Evolutionary conservation across 257 asterid genomes (phyloP).

Genomic region (Sherardia arvensis): DNA sequence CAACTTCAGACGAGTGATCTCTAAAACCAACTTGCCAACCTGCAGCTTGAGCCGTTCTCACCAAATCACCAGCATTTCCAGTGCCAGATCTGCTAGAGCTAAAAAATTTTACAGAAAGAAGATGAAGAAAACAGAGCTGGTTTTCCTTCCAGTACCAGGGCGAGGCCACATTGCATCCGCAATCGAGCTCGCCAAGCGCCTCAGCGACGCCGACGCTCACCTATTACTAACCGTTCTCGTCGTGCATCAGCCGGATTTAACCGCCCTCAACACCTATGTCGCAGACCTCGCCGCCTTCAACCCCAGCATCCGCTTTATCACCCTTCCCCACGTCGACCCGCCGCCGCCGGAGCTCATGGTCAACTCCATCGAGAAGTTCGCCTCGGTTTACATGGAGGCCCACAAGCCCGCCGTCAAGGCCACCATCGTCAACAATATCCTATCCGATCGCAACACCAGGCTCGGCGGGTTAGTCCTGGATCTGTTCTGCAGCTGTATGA

Average conservation of each 20-base stretch:
- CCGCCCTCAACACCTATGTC: background rate
- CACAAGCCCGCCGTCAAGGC: conserved; percentile 4
- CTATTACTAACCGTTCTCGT: conserved; percentile 1
- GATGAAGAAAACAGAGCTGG: background rate
- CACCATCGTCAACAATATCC: background rate
- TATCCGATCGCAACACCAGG: background rate
- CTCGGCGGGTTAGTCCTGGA: conserved; percentile 8
- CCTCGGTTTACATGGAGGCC: background rate
- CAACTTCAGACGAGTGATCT: no score
- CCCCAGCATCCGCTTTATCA: background rate
- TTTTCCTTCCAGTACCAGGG: conserved; percentile 6
- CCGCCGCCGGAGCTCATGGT: background rate
- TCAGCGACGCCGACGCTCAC: background rate
- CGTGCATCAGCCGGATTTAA: background rate
- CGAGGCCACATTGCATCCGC: conserved; percentile 2
- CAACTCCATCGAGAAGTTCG: background rate
- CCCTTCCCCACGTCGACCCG: conserved; percentile 3
- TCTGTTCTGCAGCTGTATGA: conserved; percentile 4
- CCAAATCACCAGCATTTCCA: background rate
- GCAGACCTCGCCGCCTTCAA: conserved; percentile 1
- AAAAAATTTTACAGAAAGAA: no score
- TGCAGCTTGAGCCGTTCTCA: background rate
- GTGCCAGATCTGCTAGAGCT: background rate
- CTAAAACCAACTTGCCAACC: background rate
- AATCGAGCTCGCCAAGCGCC: conserved; percentile 7